Evolutionary conservation across 2,329 filamentous ascomycete genomes (phyloP).

Genomic region (Apiospora arundinis): DNA sequence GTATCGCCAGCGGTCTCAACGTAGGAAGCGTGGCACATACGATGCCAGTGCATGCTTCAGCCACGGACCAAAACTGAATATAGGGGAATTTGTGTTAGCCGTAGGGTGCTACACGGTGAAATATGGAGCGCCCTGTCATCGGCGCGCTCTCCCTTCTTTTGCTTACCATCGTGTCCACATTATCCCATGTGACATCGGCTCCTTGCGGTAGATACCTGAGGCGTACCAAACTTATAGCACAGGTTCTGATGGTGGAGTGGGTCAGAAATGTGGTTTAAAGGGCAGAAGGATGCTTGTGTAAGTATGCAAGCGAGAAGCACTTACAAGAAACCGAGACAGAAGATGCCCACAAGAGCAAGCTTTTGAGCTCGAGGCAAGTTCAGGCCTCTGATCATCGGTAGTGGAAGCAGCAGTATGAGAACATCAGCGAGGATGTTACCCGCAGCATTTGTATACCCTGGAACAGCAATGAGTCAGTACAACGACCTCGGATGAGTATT

Average conservation of each 20-base stretch:
- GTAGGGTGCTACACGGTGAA: too few species aligned
- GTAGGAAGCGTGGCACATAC: background rate
- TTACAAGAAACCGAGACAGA: slow-evolving; percentile 12
- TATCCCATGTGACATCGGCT: background rate
- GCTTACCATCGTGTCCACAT: background rate
- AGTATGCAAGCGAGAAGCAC: background rate
- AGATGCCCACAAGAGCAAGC: background rate
- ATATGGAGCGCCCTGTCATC: background rate
- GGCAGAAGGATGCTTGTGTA: background rate
- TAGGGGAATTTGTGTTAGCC: background rate
- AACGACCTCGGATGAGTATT: background rate
- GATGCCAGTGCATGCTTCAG: background rate
- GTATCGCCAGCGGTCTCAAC: background rate
- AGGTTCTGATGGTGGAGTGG: background rate
- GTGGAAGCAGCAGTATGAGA: background rate
- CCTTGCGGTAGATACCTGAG: background rate
- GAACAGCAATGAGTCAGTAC: background rate
- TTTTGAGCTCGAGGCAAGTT: background rate
- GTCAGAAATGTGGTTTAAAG: background rate
- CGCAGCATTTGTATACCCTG: slow-evolving; percentile 13
- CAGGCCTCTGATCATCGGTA: background rate
- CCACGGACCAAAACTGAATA: background rate
- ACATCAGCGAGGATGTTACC: slow-evolving; percentile 4
- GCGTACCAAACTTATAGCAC: background rate
- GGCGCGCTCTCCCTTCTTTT: background rate